A percentile compares a stretch with the other conserved stretches of the same genome.
These are phyloP conservation scores for Aspergillus egyptiacus DNA, from an alignment of 495 filamentous ascomycete species.

Conservation along the genomic window DNA sequence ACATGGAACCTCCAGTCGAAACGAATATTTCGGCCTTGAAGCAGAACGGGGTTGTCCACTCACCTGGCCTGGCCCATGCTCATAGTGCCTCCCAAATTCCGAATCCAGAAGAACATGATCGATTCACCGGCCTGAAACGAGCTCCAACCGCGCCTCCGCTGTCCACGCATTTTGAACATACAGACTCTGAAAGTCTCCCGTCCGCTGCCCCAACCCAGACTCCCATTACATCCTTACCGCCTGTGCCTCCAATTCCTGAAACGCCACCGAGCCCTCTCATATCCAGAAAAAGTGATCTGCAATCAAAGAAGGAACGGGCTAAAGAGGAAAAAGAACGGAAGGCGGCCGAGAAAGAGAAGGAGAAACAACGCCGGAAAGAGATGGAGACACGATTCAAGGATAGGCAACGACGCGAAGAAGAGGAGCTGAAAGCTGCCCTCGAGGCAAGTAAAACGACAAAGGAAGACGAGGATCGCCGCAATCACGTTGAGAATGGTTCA, in stretches of 20 bases:
- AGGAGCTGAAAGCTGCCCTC: constrained; percentile 52
- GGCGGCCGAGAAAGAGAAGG: constrained; percentile 60
- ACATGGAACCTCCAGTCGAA: constrained; percentile 54
- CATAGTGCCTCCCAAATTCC: constrained; percentile 38
- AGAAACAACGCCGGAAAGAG: constrained; percentile 63
- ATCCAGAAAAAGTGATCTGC: constrained; percentile 42
- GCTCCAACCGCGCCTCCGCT: constrained; percentile 55
- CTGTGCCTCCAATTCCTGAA: constrained; percentile 38
- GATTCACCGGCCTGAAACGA: constrained; percentile 50
- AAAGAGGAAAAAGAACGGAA: constrained; percentile 61
- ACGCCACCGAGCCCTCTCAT: constrained; percentile 24
- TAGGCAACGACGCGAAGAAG: constrained; percentile 48
- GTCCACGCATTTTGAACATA: constrained; percentile 30
- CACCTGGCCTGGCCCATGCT: constrained; percentile 32
- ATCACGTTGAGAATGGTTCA: constrained; percentile 23
- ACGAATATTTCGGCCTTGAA: constrained; percentile 49
- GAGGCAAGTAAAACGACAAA: constrained; percentile 50
- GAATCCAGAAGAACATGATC: constrained; percentile 41
- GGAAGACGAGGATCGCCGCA: constrained; percentile 44
- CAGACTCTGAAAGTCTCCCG: constrained; percentile 20
- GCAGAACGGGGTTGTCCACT: constrained; percentile 33
- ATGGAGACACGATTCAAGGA: constrained; percentile 47
- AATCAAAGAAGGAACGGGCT: constrained; percentile 41
- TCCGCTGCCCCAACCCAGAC: constrained; percentile 11
- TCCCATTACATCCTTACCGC: constrained; percentile 17